Base-by-base conservation (phyloP, 192 early-diverging fungal genomes). In the Backusella tarrabulga region DNA sequence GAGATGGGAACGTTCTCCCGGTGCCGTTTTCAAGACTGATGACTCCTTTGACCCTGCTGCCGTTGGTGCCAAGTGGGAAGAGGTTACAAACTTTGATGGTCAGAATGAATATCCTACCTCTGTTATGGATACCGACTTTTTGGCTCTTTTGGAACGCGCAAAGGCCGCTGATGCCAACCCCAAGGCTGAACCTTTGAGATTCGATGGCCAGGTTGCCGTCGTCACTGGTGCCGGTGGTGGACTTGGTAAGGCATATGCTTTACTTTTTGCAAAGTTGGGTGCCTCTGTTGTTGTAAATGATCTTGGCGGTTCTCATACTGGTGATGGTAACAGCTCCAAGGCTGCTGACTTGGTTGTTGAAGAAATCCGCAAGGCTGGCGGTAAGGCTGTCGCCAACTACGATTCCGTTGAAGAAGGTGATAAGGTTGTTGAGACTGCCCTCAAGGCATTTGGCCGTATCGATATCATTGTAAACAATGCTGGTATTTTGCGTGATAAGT, bases 351-450 rank as follows among this genome's bases (percentile, higher is more conserved):
- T 86, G 44, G 95, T 97, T 19, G 96, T 97, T 15, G 88, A 87
- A 5, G 95, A 97, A 76, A 94, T 99, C 80, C 84, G 80, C 19
- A 84, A 83, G 34, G 83, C 87, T 15, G 97, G 97, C 66, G 97
- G 95, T 68, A 91, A 92, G 79, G 97, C 97, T 21, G 96, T 95
- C 11, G 95, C 97, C 78, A 92, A 91, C 80, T 92, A 93, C 84
- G 92, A 97, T 83, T 99, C 97, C 32, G 97, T 99, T 26, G 97
- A 97, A 80, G 93, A 97, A n/a, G 97, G 97, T 67, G 97, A 99
- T 7, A 92, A 93, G 83, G 83, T 99, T 11, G 90, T 99, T 36
- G 93, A 95, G 46, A 97, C 97, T 6, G 97, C 97, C 6, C 87
- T 99, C 75, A 88, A 93, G 80, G 91, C 91, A 19, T 94, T 92